Evolutionary conservation across 805 yeast species (phyloP).

Genomic region (Vanderwaltozyma tropicalis): DNA sequence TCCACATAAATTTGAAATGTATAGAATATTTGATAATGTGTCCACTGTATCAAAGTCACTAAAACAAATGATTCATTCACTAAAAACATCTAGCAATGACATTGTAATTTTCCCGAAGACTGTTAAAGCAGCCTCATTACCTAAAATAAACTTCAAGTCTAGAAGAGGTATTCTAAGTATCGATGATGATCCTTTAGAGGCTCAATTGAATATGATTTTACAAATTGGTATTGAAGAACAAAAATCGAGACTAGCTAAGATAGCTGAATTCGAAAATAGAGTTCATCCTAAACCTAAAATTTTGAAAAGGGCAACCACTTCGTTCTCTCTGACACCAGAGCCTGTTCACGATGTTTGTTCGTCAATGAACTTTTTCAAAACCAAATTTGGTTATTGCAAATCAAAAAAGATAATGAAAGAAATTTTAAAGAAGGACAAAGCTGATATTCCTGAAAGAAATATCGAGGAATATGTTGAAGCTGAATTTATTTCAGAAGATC

Average conservation of each 20-base stretch:
- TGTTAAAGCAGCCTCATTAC: slow-evolving; percentile 38
- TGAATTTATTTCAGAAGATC: slow-evolving; percentile 5
- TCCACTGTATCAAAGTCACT: slow-evolving; percentile 57
- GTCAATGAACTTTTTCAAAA: neutral
- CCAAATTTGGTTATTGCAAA: neutral
- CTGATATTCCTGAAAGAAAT: neutral
- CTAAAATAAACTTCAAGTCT: slow-evolving; percentile 46
- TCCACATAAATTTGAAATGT: slow-evolving; percentile 68
- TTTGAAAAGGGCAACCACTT: neutral
- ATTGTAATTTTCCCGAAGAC: slow-evolving; percentile 31
- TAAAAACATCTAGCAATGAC: slow-evolving; percentile 33
- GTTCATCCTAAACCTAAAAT: neutral
- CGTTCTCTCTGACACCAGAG: neutral
- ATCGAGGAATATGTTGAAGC: neutral
- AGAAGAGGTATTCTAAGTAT: slow-evolving; percentile 49
- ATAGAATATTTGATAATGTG: slow-evolving; percentile 70
- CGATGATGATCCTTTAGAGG: slow-evolving; percentile 87
- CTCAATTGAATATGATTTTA: slow-evolving; percentile 52
- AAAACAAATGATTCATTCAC: slow-evolving; percentile 46
- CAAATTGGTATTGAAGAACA: slow-evolving; percentile 64
- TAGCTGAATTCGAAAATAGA: slow-evolving; percentile 29
- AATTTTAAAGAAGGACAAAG: neutral
- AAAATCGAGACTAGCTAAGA: slow-evolving; percentile 44
- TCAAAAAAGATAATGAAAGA: neutral
- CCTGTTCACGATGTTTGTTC: neutral